phyloP scores from a whole-genome alignment of 441 rosid species.

The Eutrema salsugineum region DNA sequence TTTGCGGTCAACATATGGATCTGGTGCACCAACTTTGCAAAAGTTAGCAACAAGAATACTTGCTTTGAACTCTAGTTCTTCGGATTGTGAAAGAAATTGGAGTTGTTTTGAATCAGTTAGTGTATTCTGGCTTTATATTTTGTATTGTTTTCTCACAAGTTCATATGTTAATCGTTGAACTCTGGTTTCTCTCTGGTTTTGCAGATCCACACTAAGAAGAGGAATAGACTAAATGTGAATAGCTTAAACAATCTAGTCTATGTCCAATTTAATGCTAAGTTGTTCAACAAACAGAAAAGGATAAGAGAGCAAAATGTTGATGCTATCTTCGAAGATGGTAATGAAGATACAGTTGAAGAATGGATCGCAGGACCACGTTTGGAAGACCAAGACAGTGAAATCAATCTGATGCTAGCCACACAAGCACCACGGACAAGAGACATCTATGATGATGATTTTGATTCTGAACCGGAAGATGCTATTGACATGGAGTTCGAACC shows the following conservation, averaged over 20 bases:
- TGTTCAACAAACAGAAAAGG: not conserved
- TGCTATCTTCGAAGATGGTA: not conserved
- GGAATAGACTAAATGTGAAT: no score
- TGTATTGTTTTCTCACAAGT: not conserved
- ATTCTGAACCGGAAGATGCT: not conserved
- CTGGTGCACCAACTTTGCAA: not conserved
- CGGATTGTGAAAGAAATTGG: not conserved
- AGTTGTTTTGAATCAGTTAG: not conserved
- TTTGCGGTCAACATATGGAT: not conserved
- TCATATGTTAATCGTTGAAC: no score
- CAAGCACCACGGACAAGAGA: no score
- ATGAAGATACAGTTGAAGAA: not conserved
- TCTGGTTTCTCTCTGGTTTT: not conserved
- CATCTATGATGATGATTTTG: no score
- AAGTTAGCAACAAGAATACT: not conserved
- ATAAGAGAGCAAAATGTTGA: not conserved
- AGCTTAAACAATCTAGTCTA: not conserved
- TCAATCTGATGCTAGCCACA: no score
- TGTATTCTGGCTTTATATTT: not conserved
- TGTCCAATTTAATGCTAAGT: not conserved
- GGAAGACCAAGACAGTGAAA: no score
- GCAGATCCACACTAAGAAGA: not conserved
- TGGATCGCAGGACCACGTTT: not conserved
- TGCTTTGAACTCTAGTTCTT: not conserved
- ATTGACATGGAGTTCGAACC: not conserved